Evolutionary conservation across 1,284 basidiomycete species (phyloP), one percentile per base, ranked within the genome.

Genomic region (Ganoderma boninense): DNA sequence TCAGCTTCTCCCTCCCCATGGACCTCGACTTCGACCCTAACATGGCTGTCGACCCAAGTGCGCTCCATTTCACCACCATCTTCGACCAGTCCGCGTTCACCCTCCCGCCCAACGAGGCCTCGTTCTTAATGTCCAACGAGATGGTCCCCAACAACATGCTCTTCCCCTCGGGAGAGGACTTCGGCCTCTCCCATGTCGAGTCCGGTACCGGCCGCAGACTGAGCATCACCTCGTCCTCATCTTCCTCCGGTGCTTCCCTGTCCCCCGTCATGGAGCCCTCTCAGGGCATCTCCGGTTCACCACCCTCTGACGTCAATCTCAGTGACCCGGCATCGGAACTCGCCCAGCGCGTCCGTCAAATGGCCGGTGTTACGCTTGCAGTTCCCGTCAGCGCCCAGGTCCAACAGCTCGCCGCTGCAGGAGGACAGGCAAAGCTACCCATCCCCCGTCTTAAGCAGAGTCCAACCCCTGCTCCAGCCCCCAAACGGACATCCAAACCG

Each of bases 361-460:
- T 85, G 54, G 88, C 89, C 0, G 90, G 90, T 29, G 85, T 91
- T 3, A 87, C 88, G 79, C 85, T 89, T 23, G 90, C 90, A 0
- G 88, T 91, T 0, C 89, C 88, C 0, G 85, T 83, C 67, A 77
- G 78, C 67, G 74, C 77, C 10, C 80, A 80, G 63, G 77, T 80
- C 1, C 79, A 80, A 69, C 79, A 80, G 66, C 73, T 79, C 46
- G 78, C 77, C 23, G 77, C 80, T 38, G 79, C 77, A 23, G 78
- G 78, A 46, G 76, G 77, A 4, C 77, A 78, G 63, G 67, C 78
- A n/a, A 80, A 81, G 70, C 78, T 80, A 18, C 79, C 81, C 26
- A 82, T 82, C 43, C 81, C 81, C 3, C 80, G 79, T 35, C 78
- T 80, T 40, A 77, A 78, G 40, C 80, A 79, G 49, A 73, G 76